Evolutionary conservation across 2,329 filamentous ascomycete genomes (phyloP), one percentile per base, ranked within the genome.

Genomic region (Penicillium crustosum): DNA sequence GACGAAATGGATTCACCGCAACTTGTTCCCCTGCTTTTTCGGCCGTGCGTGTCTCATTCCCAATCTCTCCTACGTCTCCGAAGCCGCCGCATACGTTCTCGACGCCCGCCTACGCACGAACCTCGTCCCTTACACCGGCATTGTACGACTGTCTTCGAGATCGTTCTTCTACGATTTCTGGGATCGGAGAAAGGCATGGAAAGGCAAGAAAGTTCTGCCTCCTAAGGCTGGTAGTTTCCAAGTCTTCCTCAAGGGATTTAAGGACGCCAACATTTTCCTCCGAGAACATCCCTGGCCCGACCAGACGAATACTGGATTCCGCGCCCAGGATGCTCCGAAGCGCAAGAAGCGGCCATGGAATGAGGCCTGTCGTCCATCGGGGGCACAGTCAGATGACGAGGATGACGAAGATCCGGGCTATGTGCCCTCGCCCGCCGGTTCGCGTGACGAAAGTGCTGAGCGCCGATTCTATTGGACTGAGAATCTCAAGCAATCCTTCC

Each of bases 1-100:
- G 93, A 97, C 95, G 67, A 99, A 99, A 77, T 99, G 94, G 94
- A 93, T 99, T 79, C 94, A 99, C 75, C 84, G 94, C 63, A 99
- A 99, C 73, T 74, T 99, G 63, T 97, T 99, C 67, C 94, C 94
- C 9, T 99, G 95, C 78, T 97, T 91, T 76, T 99, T 99, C 69
- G 94, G 94, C 19, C 83, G 94, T 69, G 93, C 93, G 45, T 97
- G 92, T 70, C 85, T 99, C 53, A 99, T 99, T 73, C 94, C 94
- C 55, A 99, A 99, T 70, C 82, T 99, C 49, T 97, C 93, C 54
- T 99, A 99, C 73, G 91, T 99, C 66, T 97, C 93, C 68, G 94
- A 99, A 80, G 94, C 94, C 19, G 94, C 94, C 19, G 94, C 94
- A 36, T 99, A 97, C 74, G 91, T 96, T 6, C 86, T 99, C 52